Evolutionary conservation across 1,284 basidiomycete species (phyloP), one percentile per base, ranked within the genome.

Genomic region (Moesziomyces aphidis): DNA sequence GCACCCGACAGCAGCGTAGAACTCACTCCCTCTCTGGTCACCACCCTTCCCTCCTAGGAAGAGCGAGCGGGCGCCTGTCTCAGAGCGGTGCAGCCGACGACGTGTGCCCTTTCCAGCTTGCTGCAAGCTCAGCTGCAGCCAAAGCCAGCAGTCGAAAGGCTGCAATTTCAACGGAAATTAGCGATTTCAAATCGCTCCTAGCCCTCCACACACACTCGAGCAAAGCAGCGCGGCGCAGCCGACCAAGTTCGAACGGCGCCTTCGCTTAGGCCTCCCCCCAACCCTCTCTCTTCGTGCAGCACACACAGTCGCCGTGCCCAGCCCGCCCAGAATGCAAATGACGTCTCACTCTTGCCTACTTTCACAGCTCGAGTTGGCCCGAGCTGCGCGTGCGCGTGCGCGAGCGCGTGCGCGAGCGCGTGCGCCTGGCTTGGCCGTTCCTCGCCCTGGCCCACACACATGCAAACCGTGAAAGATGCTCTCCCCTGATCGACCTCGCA

Each of bases 311-410:
- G 39, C 39, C 15, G 17, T 42, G 39, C 39, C 39, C 39, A 42
- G 17, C 7, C 39, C 19, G 39, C 39, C 26, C 26, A 26, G 26
- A 5, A 5, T 26, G 26, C 26, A 42, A 17, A 42, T 42, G 39
- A 42, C 39, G 39, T 19, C 39, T 42, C 36, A 36, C 36, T 36
- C 36, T 55, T 44, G 39, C 31, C 31, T 13, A 34, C 15, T 43
- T 44, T 44, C 51, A 42, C 51, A 23, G 19, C 39, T 15, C 21
- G 39, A 19, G 45, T 60, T 60, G 58, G 58, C 58, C 51, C 58
- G 58, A 60, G 58, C 58, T 50, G 23, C 22, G 43, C 55, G 23
- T 24, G 9, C 26, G 26, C 43, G 11, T n/a, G 39, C 34, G 39
- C 50, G n/a, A n/a, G 9, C 26, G 26, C 43, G 11, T 50, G 23